Evolutionary conservation across 2,329 filamentous ascomycete genomes (phyloP).

Genomic region (Penicillium frequentans): DNA sequence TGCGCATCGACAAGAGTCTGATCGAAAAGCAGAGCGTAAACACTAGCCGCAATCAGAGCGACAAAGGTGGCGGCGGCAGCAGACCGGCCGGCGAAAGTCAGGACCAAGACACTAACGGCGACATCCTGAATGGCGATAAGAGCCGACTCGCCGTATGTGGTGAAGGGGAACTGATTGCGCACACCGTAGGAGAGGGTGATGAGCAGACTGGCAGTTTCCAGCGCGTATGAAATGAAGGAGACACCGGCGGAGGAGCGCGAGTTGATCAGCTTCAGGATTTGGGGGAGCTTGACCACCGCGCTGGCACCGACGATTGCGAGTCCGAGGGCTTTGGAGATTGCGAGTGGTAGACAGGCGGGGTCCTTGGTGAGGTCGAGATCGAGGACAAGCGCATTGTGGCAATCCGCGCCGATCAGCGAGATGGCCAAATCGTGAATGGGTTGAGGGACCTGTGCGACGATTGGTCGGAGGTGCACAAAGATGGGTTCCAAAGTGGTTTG

Average conservation of each 20-base stretch:
- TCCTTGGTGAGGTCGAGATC: constrained; percentile 75
- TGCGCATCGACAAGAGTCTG: constrained; percentile 64
- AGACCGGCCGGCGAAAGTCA: constrained; percentile 74
- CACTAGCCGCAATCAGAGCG: constrained; percentile 68
- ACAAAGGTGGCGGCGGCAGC: constrained; percentile 74
- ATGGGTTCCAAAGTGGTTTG: constrained; percentile 43
- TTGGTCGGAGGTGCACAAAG: constrained; percentile 58
- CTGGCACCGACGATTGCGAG: constrained; percentile 90
- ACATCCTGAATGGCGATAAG: constrained; percentile 92
- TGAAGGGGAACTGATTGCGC: constrained; percentile 89
- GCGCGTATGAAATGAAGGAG: constrained; percentile 84
- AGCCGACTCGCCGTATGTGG: constrained; percentile 92
- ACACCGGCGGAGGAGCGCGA: constrained; percentile 81
- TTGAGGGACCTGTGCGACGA: constrained; percentile 71
- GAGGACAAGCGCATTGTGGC: constrained; percentile 83
- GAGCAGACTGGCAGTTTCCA: constrained; percentile 85
- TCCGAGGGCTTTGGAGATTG: constrained; percentile 86
- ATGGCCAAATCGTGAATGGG: constrained; percentile 73
- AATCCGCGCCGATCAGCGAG: constrained; percentile 76
- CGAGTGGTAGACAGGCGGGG: constrained; percentile 80
- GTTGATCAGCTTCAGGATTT: constrained; percentile 86
- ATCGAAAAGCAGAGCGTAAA: constrained; percentile 68
- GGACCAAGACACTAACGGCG: constrained; percentile 79
- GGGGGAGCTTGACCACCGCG: constrained; percentile 91
- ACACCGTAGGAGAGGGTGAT: constrained; percentile 91